A percentile compares a stretch with the other conserved stretches of the same genome.
Evolutionary conservation across 139 green algal species (phyloP).

Genomic region (Chlamydomonas schloesseri): DNA sequence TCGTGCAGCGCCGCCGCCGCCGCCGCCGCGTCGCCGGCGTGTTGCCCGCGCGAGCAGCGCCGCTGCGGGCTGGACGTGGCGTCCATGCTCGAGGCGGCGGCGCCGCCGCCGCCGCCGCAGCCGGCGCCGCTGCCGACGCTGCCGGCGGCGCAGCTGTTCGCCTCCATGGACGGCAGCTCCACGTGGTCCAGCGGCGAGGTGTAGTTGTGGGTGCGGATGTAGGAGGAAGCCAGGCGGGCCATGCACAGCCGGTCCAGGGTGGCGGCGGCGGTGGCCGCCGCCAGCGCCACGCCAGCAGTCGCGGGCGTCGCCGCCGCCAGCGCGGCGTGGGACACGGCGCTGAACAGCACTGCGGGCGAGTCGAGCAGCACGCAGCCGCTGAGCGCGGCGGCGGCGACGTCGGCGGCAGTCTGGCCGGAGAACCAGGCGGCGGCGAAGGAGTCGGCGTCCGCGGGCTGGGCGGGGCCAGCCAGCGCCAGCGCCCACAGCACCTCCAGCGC

Average conservation of each 20-base stretch:
- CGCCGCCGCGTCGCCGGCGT: no score
- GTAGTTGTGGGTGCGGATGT: constrained; percentile 24
- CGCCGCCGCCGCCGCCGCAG: neutral
- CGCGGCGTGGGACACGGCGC: neutral
- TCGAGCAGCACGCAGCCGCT: neutral
- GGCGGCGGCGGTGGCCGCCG: neutral
- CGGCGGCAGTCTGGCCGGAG: neutral
- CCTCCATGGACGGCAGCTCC: constrained; percentile 4
- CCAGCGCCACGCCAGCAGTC: neutral
- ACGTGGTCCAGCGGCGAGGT: constrained; percentile 35
- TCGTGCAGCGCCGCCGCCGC: neutral
- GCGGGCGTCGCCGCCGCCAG: neutral
- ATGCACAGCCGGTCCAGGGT: constrained; percentile 19
- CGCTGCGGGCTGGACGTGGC: neutral
- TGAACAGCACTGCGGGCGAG: constrained; percentile 8
- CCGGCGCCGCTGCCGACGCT: neutral
- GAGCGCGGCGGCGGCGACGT: neutral
- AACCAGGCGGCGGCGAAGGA: constrained; percentile 32
- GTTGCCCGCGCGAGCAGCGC: no score
- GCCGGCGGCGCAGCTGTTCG: neutral
- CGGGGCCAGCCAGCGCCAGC: neutral
- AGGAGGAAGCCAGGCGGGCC: constrained; percentile 4
- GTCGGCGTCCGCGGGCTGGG: neutral
- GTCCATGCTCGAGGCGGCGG: no score
- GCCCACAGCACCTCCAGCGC: constrained; percentile 13